Evolutionary conservation across 305 asterid genomes (phyloP), one percentile per base, ranked within the genome.

Genomic region (Nicotiana rustica): DNA sequence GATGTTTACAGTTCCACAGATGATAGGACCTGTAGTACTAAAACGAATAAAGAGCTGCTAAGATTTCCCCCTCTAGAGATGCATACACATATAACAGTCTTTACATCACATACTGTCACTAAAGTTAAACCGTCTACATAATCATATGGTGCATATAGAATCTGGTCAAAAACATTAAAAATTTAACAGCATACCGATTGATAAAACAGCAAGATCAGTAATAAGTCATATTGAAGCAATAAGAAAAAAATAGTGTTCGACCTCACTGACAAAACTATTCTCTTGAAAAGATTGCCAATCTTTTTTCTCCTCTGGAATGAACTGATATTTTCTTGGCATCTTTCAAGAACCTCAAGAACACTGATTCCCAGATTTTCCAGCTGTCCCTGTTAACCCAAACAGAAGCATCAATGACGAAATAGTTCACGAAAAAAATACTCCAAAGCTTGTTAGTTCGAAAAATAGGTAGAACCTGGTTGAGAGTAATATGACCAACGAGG

Each of bases 401-500:
- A 86, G 77, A 81, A 79, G 76, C 61, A 82, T 81, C 52, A 52
- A 80, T 15, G 81, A 64, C 44, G 31, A 70, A 67, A 62, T 21
- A 66, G 47, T 33, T 15, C 29, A 84, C 19, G 33, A 44, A 82
- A 80, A 75, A 77, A 57, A 84, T 87, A 83, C 70, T 70, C 69
- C 79, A 81, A 75, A 77, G 62, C 71, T 84, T 57, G 81, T 19
- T 3, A 69, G 67, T 82, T 78, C 78, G 57, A 87, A 89, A 79
- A 56, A 25, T 12, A 64, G 82, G 64, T 57, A 29, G 47, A 77
- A 94, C 99, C 99, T 93, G 91, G 90, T 92, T 86, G 87, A 96
- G 92, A 88, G 90, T 98, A 83, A 96, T 87, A 85, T 96, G 99
- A 36, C 98, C 99, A 78, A 95, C 94, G 89, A 95, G 97, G 81